Evolutionary conservation across 192 early-diverging fungal species (phyloP).

Genomic region (Backusella liffmaniae): DNA sequence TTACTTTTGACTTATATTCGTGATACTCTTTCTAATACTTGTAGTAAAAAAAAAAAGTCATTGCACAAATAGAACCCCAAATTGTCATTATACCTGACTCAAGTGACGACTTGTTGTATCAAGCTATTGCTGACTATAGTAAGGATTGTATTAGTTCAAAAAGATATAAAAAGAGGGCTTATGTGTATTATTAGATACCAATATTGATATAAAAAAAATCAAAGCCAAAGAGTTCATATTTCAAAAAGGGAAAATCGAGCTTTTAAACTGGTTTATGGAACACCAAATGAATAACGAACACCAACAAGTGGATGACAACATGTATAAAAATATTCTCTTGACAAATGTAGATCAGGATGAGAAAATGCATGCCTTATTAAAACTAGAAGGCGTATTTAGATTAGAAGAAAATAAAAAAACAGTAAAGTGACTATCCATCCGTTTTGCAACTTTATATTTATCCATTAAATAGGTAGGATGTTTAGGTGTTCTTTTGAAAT

Average conservation of each 20-base stretch:
- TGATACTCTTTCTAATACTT: background rate
- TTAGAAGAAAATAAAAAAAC: background rate
- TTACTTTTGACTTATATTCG: background rate
- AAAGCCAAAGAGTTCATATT: background rate
- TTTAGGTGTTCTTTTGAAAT: conserved; percentile 43
- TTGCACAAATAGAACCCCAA: conserved; percentile 2
- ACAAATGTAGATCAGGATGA: background rate
- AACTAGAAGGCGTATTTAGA: background rate
- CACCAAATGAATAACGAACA: background rate
- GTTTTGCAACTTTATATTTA: background rate
- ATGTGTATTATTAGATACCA: background rate
- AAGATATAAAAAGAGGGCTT: background rate
- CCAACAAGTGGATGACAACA: background rate
- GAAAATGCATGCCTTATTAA: conserved; percentile 4
- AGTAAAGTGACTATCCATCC: background rate
- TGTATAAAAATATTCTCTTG: background rate
- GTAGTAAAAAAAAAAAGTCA: background rate
- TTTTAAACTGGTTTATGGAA: conserved; percentile 7
- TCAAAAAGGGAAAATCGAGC: background rate
- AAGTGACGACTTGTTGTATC: background rate
- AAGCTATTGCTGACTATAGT: background rate
- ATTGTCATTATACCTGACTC: background rate
- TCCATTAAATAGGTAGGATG: conserved; percentile 38
- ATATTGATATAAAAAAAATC: conserved; percentile 5
- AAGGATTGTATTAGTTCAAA: background rate